Base-by-base conservation (phyloP, 176 grass and related monocot species). In the bread wheat (Triticum aestivum) region DNA sequence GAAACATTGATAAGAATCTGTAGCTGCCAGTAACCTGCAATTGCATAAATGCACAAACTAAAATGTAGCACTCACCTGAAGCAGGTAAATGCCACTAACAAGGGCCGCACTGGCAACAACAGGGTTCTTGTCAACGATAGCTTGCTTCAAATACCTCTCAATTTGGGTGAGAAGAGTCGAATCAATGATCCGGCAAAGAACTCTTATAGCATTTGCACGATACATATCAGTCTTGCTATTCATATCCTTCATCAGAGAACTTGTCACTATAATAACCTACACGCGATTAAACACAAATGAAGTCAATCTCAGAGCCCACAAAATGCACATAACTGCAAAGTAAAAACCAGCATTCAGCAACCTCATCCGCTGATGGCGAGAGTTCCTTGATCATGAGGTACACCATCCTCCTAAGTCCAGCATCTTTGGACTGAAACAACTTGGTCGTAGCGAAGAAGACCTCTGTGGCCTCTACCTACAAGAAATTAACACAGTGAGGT, bases 161-260 rank as follows among this genome's bases (percentile, higher is more conserved):
- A 96, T 96, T 94, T 99, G 97, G 34, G 97, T 92, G 87, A 99
- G 97, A 91, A 99, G 92, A 35, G 97, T 96, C 23, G 90, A 86
- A 81, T 99, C 97, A 58, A 93, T 99, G 44, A 99, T 99, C 59
- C 94, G 92, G 77, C 92, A 99, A 68, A 99, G 92, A 86, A 99
- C 97, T 73, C 97, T 90, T 74, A 99, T 99, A 70, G 97, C 97
- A 67, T 99, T 99, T 0, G 97, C 97, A 69, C 94, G 76, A 79
- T 99, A 99, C 97, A 99, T 99, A 85, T 99, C 97, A 29, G 83
- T 99, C 82, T 97, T 99, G 87, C 97, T 99, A 78, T 99, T 99
- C 94, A 99, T 99, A 85, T 99, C 97, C 82, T 99, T 99, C 97
- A 99, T 99, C 89, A 99, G 84, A n/a, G 97, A 99, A 61, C 97